Evolutionary conservation across 768 basidiomycete genomes (phyloP).

Genomic region (Boletus edulis): DNA sequence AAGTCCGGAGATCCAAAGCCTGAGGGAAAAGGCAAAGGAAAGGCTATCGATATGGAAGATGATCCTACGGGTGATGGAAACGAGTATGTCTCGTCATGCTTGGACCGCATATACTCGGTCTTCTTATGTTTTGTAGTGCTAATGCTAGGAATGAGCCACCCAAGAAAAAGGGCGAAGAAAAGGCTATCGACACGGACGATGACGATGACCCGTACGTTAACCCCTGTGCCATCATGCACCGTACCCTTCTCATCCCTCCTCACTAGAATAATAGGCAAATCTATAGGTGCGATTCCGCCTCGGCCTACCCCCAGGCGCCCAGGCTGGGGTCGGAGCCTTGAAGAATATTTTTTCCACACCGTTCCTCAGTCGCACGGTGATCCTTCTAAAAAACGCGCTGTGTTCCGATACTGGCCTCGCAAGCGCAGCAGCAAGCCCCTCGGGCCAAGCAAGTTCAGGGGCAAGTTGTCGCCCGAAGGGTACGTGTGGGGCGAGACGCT

Average conservation of each 20-base stretch:
- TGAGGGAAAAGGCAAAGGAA: not conserved
- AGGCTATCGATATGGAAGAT: not conserved
- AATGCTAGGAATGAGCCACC: no score
- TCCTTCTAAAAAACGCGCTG: constrained; percentile 5
- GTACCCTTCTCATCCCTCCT: no score
- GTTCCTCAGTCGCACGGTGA: not conserved
- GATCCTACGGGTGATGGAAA: not conserved
- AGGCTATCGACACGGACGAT: not conserved
- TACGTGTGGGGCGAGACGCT: constrained; percentile 28
- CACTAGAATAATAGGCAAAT: no score
- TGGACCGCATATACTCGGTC: no score
- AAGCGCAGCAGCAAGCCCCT: constrained; percentile 15
- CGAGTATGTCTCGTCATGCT: not conserved
- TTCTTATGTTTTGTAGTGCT: not conserved
- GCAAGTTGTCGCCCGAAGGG: constrained; percentile 20
- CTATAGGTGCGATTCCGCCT: no score
- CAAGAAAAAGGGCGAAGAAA: not conserved
- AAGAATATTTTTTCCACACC: constrained; percentile 1
- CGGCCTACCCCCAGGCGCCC: not conserved
- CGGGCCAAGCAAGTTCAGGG: not conserved
- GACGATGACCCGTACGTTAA: not conserved
- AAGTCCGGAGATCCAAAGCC: not conserved
- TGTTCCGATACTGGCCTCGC: constrained; percentile 28
- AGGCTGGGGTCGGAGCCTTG: constrained; percentile 7
- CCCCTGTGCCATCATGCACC: no score